Evolutionary conservation across 306 rosid species (phyloP), one percentile per base, ranked within the genome.

Genomic region (Purshia tridentata): DNA sequence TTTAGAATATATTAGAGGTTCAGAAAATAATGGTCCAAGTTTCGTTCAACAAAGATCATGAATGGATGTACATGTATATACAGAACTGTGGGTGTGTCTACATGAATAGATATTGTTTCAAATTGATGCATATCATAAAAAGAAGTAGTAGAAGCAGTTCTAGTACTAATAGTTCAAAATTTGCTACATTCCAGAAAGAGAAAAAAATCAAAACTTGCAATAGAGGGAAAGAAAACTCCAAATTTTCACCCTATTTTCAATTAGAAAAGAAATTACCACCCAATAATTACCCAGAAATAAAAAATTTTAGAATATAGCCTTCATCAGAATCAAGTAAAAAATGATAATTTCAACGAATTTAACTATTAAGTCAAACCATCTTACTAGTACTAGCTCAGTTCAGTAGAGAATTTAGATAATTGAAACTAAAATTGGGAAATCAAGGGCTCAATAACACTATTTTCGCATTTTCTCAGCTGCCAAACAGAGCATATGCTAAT

Each of bases 401-500:
- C 18, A 23, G 7, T 45, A 68, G 45, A 45, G 35, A 29, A 45
- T 71, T 55, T 2, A 58, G 18, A n/a, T 14, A 57, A 11, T 23
- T 5, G 2, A 22, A 44, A 55, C 0, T 42, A 35, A 13, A 0
- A 8, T 42, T 14, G 4, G 64, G 44, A 56, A 44, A 49, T 22
- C 6, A 22, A 11, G 2, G 23, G 7, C 40, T 29, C 47, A 14
- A 65, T 65, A 46, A 39, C 22, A 4, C 12, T 37, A 71, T 56
- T 78, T 44, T 42, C 19, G 22, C 35, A 59, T 19, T 75, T 70
- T 16, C 73, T 80, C 44, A 48, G 51, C 72, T 15, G 40, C 79
- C 83, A 63, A 70, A 29, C 67, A 73, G 6, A 45, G 50, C 23
- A 22, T 40, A 20, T 11, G 15, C 44, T 44, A 73, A 73, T 63